Evolutionary conservation across 73 alveolate genomes (phyloP).

Genomic region (Blepharisma stoltei): DNA sequence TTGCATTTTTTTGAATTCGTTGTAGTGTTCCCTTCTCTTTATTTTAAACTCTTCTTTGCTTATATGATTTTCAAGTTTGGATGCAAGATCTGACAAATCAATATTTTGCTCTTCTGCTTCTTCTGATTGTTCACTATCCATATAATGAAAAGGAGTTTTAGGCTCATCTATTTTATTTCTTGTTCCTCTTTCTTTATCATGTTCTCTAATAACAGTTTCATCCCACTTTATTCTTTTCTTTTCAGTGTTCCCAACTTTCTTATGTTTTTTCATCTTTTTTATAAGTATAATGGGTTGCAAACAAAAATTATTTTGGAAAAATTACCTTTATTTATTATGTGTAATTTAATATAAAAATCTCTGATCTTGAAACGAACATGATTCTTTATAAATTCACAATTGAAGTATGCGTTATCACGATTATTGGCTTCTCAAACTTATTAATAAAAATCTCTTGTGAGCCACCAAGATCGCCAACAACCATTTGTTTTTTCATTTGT

Average conservation of each 20-base stretch:
- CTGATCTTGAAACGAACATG: too few relatives aligned
- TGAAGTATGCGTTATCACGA: too few relatives aligned
- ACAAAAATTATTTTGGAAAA: too few relatives aligned
- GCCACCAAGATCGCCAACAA: too few relatives aligned
- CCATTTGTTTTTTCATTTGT: too few relatives aligned
- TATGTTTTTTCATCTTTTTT: too few relatives aligned
- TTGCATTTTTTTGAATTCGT: constrained; percentile 4
- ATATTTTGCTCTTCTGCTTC: constrained; percentile 31
- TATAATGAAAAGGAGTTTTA: constrained; percentile 55
- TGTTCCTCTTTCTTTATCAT: constrained; percentile 55
- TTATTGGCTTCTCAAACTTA: too few relatives aligned
- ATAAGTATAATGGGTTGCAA: too few relatives aligned
- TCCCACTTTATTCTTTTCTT: constrained; percentile 56
- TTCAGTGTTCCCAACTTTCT: background rate
- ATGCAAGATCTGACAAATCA: constrained; percentile 3
- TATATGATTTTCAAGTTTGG: constrained; percentile 7
- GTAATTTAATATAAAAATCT: too few relatives aligned
- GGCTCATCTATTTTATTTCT: constrained; percentile 58
- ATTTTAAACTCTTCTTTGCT: background rate
- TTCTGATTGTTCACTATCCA: constrained; percentile 33
- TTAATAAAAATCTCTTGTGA: too few relatives aligned
- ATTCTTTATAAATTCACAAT: too few relatives aligned
- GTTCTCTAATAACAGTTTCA: constrained; percentile 46
- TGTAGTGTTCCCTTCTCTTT: constrained; percentile 4
- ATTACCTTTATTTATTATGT: too few relatives aligned